Evolutionary conservation across 2,329 filamentous ascomycete genomes (phyloP).

Genomic region (Fusarium pseudograminearum): DNA sequence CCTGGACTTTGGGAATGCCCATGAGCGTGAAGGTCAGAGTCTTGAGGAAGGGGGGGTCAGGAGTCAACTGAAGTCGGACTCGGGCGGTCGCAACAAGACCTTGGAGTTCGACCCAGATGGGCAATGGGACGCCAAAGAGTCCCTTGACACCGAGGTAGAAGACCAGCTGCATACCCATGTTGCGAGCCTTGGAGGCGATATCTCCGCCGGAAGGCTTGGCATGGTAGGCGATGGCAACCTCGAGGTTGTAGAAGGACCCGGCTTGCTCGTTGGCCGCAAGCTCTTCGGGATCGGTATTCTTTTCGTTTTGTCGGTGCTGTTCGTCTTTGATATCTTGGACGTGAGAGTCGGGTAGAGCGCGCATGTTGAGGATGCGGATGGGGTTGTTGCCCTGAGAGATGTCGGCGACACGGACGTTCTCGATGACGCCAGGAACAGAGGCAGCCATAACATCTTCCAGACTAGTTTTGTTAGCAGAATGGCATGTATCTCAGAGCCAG

Average conservation of each 20-base stretch:
- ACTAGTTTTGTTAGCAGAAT: slow-evolving; percentile 41
- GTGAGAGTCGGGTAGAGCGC: slow-evolving; percentile 82
- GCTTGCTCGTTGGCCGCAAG: slow-evolving; percentile 90
- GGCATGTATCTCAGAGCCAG: accelerated
- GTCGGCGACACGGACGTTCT: slow-evolving; percentile 94
- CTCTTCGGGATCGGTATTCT: slow-evolving; percentile 87
- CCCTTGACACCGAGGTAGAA: slow-evolving; percentile 94
- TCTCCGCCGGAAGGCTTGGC: slow-evolving; percentile 78
- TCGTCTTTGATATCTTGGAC: slow-evolving; percentile 85
- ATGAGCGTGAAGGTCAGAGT: slow-evolving; percentile 93
- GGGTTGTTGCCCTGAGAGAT: slow-evolving; percentile 95
- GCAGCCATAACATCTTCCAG: slow-evolving; percentile 91
- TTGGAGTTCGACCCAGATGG: slow-evolving; percentile 90
- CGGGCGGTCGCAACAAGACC: slow-evolving; percentile 90
- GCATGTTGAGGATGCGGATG: slow-evolving; percentile 85
- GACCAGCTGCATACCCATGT: slow-evolving; percentile 96
- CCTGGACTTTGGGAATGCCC: slow-evolving; percentile 89
- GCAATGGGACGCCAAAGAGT: slow-evolving; percentile 87
- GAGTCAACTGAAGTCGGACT: slow-evolving; percentile 84
- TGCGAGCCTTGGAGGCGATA: slow-evolving; percentile 84
- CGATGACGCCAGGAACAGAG: slow-evolving; percentile 88
- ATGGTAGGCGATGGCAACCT: slow-evolving; percentile 91
- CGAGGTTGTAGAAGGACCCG: slow-evolving; percentile 92
- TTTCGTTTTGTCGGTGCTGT: slow-evolving; percentile 81
- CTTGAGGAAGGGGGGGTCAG: slow-evolving; percentile 92